Base-by-base conservation (phyloP, 768 basidiomycete species). In the Floccularia luteovirens region DNA sequence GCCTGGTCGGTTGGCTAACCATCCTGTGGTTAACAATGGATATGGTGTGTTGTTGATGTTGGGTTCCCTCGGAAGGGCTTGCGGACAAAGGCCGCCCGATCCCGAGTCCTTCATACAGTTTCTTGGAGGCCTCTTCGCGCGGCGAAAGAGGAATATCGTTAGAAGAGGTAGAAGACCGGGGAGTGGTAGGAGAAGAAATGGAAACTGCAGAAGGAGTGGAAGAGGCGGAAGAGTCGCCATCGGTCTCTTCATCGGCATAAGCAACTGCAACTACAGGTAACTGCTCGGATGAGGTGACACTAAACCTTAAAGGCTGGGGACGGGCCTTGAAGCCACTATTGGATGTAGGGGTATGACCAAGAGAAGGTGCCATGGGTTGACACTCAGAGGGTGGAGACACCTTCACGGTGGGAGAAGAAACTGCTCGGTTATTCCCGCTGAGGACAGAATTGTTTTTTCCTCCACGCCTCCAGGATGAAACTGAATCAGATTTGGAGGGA, bases 61-160 rank as follows among this genome's bases (percentile, higher is more conserved):
- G 62, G 41, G 58, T 57, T 41, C 63, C 55, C 21, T 69, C 67
- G 32, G 63, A 54, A 25, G 57, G 48, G 36, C 60, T 59, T 20
- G 65, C 55, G 20, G 79, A 72, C 22, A 63, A 66, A 20, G 84
- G 75, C 43, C 87, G 75, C 27, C 87, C 85, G 41, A 90, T 77
- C n/a, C 89, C 85, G 28, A 92, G 73, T 27, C 89, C 89, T 63
- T 90, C 89, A 56, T 88, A 90, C 43, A 89, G 61, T 64, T 85
- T 88, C 76, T 88, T 90, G 28, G 81, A 60, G 8, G 79, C 88
- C 63, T 89, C 87, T 62, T 90, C 88, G 65, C 88, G 82, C 57
- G 83, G 82, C 62, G 85, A 87, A 50, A 90, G 77, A 41, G 80
- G 75, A 46, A 60, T 62, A 37, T 67, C 72, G 46, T 67, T 69